Conservation (phyloP, 2,329 filamentous ascomycete species). For the Tricladium varicosporioides region DNA sequence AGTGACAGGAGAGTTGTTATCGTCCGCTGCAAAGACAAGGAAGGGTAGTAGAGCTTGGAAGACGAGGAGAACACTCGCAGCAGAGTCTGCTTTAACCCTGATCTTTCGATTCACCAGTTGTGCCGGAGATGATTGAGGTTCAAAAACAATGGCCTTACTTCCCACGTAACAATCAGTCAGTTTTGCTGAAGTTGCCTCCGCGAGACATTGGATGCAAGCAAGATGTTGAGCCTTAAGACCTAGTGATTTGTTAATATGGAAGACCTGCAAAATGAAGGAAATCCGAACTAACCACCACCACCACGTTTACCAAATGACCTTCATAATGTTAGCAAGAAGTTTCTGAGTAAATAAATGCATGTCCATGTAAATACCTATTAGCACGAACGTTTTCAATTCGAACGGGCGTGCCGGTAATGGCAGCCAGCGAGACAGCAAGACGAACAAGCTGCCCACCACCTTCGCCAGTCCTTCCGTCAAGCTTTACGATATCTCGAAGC, state of each 20-base stretch:
- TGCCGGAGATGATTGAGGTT: constrained; percentile 29
- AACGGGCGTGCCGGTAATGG: constrained; percentile 53
- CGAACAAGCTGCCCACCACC: constrained; percentile 62
- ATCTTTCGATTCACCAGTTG: constrained; percentile 40
- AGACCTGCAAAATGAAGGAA: background rate
- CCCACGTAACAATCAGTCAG: constrained; percentile 51
- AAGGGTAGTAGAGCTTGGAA: constrained; percentile 61
- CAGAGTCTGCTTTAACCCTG: constrained; percentile 49
- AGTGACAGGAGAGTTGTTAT: constrained; percentile 42
- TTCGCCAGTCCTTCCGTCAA: constrained; percentile 58
- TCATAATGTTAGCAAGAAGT: too few relatives aligned
- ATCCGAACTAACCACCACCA: constrained; percentile 22
- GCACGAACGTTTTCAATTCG: constrained; percentile 54
- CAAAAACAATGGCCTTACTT: constrained; percentile 38
- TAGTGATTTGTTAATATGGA: background rate
- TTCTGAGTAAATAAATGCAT: too few relatives aligned
- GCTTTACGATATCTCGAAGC: constrained; percentile 38
- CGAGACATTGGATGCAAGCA: constrained; percentile 53
- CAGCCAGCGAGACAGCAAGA: constrained; percentile 53
- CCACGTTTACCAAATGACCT: constrained; percentile 16
- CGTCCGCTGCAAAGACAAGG: constrained; percentile 52
- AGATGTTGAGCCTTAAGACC: constrained; percentile 62
- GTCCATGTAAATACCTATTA: constrained; percentile 40
- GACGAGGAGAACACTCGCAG: constrained; percentile 55
- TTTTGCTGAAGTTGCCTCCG: constrained; percentile 48